Evolutionary conservation across 2,329 filamentous ascomycete genomes (phyloP).

Genomic region (Colletotrichum sp.): DNA sequence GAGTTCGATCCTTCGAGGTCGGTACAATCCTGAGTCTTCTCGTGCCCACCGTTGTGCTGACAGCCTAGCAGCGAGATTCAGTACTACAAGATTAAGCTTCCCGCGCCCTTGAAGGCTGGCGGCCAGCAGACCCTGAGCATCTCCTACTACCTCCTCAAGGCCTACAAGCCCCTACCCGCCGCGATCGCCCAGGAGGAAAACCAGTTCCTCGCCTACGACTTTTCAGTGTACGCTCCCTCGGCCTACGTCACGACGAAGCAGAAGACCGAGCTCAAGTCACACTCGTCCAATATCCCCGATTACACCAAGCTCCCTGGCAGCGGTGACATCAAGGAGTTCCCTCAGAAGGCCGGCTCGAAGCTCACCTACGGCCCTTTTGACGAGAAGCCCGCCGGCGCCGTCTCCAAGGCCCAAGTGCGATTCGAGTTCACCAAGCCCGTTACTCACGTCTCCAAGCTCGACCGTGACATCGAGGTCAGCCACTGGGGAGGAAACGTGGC

Average conservation of each 20-base stretch:
- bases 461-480: conserved; percentile 93
- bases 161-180: conserved; percentile 81
- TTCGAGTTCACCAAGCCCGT: conserved; percentile 97
- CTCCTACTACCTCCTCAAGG: conserved; percentile 79
- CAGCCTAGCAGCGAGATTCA: conserved; percentile 64
- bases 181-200: conserved; percentile 82
- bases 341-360: conserved; percentile 82
- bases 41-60: background rate
- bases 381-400: conserved; percentile 78
- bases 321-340: conserved; percentile 64
- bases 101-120: conserved; percentile 75
- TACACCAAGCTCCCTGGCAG: conserved; percentile 75
- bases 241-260: conserved; percentile 89
- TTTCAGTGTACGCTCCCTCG: conserved; percentile 84
- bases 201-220: conserved; percentile 86
- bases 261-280: conserved; percentile 95
- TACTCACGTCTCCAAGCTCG: conserved; percentile 76
- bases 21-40: conserved; percentile 22
- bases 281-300: conserved; percentile 78
- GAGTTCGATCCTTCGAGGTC: conserved; percentile 68
- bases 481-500: conserved; percentile 98
- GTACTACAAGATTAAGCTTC: conserved; percentile 85
- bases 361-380: conserved; percentile 91
- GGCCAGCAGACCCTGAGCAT: conserved; percentile 87
- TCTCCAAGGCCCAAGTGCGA: conserved; percentile 76